phyloP scores from a whole-genome alignment of 306 rosid species.

The Castanopsis chinensis region DNA sequence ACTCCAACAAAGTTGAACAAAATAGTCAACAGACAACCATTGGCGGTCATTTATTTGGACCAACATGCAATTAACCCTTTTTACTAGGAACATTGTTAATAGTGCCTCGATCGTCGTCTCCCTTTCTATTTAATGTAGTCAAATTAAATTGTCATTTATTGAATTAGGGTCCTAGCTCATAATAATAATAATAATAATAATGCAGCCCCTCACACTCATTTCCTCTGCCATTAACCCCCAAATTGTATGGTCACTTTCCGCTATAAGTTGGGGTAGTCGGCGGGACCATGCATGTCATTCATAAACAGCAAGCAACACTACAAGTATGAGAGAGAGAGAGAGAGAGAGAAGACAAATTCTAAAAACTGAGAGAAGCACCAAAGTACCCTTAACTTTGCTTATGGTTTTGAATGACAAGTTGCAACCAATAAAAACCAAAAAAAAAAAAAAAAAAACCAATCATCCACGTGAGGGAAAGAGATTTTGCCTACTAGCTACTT shows the following conservation, averaged over 20 bases:
- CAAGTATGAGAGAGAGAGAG: not conserved
- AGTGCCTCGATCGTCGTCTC: not conserved
- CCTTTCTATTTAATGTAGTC: not conserved
- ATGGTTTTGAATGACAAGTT: conserved; percentile 35
- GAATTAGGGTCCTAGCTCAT: not conserved
- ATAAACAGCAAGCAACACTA: conserved; percentile 34
- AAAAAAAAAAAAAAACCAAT: conserved; percentile 13
- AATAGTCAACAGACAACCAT: too few species aligned
- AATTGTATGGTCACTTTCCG: conserved; percentile 65
- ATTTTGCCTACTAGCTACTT: conserved; percentile 17
- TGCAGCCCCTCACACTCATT: conserved; percentile 8
- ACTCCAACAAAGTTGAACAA: too few species aligned
- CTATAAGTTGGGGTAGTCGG: conserved; percentile 55
- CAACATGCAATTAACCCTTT: too few species aligned
- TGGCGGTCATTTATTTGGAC: too few species aligned
- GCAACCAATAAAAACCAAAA: conserved; percentile 31
- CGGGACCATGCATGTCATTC: conserved; percentile 58
- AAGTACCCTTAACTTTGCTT: conserved; percentile 2
- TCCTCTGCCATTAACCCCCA: conserved; percentile 30
- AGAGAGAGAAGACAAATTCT: not conserved
- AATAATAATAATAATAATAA: not conserved
- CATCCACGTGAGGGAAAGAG: conserved; percentile 20
- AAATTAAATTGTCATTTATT: conserved; percentile 20
- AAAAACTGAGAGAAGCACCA: conserved; percentile 15
- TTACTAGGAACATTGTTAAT: not conserved